Base-by-base conservation (phyloP, 768 basidiomycete genomes). In the Sistotremastrum suecicum region DNA sequence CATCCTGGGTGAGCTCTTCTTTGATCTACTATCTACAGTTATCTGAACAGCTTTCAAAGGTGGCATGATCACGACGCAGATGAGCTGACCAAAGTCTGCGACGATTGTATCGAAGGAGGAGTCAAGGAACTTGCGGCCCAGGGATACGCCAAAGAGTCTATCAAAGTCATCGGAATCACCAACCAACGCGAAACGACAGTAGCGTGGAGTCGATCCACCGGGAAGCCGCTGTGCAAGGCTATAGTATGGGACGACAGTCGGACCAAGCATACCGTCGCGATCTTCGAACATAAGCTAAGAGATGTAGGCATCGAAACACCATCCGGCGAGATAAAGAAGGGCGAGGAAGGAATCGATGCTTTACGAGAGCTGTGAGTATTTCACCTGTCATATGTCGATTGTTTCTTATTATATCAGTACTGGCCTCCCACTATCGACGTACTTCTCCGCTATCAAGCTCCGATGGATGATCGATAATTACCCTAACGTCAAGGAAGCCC, bases 211-310 rank as follows among this genome's bases (percentile, higher is more conserved):
- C 75, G 83, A 49, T 72, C 70, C 57, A 92, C 91, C 0, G 95
- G 95, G 38, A 83, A 85, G 61, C 83, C 91, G 0, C 62, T 95
- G 4, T 87, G 86, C 64, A 76, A 71, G 44, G 87, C 89, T 28
- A 85, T 99, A 55, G 95, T 97, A 7, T 99, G 95, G 95, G 81
- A 84, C 49, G 95, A 99, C 60, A 80, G 80, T n/a, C 78, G 95
- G 42, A 97, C 88, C 46, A 87, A 84, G 54, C 76, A 79, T 52
- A 74, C 75, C 3, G 90, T 98, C 11, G 76, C 79, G n/a, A 76
- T 83, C 53, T 87, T 75, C 53, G 76, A 85, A 60, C 68, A 75
- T 43, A 75, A 83, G 56, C 70, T 95, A 33, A 62, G 72, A 46
- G 69, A 71, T n/a, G 68, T 70, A 6, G 91, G 92, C 5, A 74